Conservation (phyloP, 768 basidiomycete genomes). For the Cystobasidium onofrii region DNA sequence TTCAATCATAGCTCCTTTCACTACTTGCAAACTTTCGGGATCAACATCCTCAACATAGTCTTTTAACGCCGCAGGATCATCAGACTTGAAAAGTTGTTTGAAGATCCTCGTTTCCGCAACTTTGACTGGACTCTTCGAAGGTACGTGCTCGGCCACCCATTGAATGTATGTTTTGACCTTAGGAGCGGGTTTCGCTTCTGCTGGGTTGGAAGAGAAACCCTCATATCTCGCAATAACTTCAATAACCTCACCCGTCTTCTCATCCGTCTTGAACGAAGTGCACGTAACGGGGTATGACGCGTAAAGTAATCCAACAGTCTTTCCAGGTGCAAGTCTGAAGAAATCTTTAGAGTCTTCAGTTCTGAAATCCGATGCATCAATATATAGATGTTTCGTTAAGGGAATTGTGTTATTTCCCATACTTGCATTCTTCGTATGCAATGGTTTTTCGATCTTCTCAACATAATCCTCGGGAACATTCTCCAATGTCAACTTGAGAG, state of each 20-base stretch:
- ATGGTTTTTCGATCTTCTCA: conserved; percentile 72
- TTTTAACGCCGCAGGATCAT: conserved; percentile 62
- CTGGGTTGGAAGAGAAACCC: conserved; percentile 46
- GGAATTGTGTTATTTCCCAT: conserved; percentile 74
- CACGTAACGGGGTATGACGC: conserved; percentile 86
- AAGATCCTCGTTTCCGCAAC: conserved; percentile 88
- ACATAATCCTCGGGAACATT: conserved; percentile 81
- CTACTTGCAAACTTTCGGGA: conserved; percentile 67
- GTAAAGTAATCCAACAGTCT: conserved; percentile 92
- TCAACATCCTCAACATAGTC: conserved; percentile 79
- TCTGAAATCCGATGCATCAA: conserved; percentile 88
- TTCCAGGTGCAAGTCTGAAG: conserved; percentile 94
- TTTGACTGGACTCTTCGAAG: conserved; percentile 68
- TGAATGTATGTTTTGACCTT: conserved; percentile 94
- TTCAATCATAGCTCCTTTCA: conserved; percentile 75
- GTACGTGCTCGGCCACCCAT: conserved; percentile 81
- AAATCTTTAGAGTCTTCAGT: conserved; percentile 79
- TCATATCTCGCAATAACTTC: conserved; percentile 76
- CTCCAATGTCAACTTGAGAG: conserved; percentile 82
- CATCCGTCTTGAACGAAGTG: conserved; percentile 74
- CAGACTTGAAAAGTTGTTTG: conserved; percentile 86
- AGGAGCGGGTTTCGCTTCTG: conserved; percentile 48
- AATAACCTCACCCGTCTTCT: conserved; percentile 60
- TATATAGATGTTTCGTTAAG: conserved; percentile 80
- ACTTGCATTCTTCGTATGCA: conserved; percentile 86